phyloP scores from a whole-genome alignment of 2,329 filamentous ascomycete genomes.

The Bisporella sp. region DNA sequence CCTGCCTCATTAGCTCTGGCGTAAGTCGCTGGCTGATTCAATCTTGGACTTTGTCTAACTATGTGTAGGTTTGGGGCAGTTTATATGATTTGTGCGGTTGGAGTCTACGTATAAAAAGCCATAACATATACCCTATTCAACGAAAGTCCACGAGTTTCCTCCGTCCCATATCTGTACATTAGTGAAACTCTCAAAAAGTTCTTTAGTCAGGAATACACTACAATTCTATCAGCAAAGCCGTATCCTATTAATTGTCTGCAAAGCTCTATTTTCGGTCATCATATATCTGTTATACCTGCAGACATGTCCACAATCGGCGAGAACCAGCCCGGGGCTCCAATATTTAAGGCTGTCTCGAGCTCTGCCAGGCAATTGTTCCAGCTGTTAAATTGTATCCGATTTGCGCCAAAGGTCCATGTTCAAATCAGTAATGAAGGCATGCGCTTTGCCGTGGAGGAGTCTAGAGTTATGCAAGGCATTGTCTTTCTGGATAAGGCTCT shows the following conservation, averaged over 20 bases:
- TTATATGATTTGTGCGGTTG: slow-evolving; percentile 98
- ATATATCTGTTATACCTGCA: neutral
- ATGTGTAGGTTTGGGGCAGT: slow-evolving; percentile 74
- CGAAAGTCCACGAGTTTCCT: slow-evolving; percentile 1
- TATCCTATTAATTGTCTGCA: too few species aligned
- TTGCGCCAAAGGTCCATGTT: slow-evolving; percentile 48
- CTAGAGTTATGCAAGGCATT: slow-evolving; percentile 82
- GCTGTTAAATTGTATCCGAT: slow-evolving; percentile 51
- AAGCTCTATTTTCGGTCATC: too few species aligned
- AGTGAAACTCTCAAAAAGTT: slow-evolving; percentile 14
- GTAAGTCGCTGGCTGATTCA: slow-evolving; percentile 46
- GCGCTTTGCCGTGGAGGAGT: slow-evolving; percentile 81
- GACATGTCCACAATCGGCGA: slow-evolving; percentile 23
- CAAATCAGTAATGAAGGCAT: slow-evolving; percentile 82
- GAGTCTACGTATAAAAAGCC: slow-evolving; percentile 76
- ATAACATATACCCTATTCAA: slow-evolving; percentile 10
- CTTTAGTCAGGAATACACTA: slow-evolving; percentile 10
- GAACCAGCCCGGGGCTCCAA: slow-evolving; percentile 32
- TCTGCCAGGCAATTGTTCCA: slow-evolving; percentile 70
- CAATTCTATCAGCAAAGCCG: neutral
- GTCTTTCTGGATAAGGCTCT: slow-evolving; percentile 83
- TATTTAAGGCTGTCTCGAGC: slow-evolving; percentile 71
- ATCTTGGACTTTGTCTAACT: neutral
- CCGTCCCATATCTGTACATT: slow-evolving; percentile 5
- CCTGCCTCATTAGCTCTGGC: slow-evolving; percentile 85